A percentile compares a stretch with the other conserved stretches of the same genome.
These are phyloP conservation scores for Allomyces javanicus DNA, from an alignment of 192 early-diverging fungal genomes.

Conservation along the genomic window DNA sequence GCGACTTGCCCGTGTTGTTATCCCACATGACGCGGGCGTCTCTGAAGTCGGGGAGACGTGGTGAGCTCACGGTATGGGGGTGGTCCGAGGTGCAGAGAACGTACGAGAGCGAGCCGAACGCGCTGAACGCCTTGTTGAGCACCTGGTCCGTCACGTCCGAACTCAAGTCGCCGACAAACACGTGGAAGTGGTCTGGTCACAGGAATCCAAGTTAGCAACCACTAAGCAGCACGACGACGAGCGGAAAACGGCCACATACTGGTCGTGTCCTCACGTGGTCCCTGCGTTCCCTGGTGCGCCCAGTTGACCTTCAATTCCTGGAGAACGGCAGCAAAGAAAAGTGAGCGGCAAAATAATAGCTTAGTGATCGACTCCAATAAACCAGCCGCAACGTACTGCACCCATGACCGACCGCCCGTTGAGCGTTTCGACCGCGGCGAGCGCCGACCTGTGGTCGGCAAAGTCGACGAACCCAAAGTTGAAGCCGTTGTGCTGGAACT, in stretches of 20 bases:
- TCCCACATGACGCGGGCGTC: conserved; percentile 94
- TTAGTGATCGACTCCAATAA: neutral
- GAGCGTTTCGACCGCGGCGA: conserved; percentile 41
- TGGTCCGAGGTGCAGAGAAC: conserved; percentile 10
- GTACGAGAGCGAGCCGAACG: conserved; percentile 53
- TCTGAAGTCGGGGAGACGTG: conserved; percentile 15
- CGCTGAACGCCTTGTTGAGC: conserved; percentile 52
- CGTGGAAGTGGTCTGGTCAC: conserved; percentile 43
- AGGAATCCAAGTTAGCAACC: neutral
- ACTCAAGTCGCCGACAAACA: conserved; percentile 86
- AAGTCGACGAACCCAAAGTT: conserved; percentile 86
- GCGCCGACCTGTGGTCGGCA: conserved; percentile 46
- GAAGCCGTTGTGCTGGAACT: conserved; percentile 44
- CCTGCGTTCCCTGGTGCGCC: conserved; percentile 27
- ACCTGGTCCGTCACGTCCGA: conserved; percentile 74
- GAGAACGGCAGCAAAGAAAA: neutral
- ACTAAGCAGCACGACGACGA: neutral
- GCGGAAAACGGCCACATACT: conserved; percentile 10
- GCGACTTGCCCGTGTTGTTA: conserved; percentile 61
- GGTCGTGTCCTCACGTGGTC: conserved; percentile 44
- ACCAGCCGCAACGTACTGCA: conserved; percentile 20
- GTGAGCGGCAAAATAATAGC: conserved; percentile 1
- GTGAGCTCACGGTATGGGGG: neutral
- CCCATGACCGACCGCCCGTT: conserved; percentile 50
- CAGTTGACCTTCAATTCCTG: conserved; percentile 51